A percentile compares a stretch with the other conserved stretches of the same genome.
Conservation (phyloP, 106 monocot species). For the Apostasia shenzhenica region DNA sequence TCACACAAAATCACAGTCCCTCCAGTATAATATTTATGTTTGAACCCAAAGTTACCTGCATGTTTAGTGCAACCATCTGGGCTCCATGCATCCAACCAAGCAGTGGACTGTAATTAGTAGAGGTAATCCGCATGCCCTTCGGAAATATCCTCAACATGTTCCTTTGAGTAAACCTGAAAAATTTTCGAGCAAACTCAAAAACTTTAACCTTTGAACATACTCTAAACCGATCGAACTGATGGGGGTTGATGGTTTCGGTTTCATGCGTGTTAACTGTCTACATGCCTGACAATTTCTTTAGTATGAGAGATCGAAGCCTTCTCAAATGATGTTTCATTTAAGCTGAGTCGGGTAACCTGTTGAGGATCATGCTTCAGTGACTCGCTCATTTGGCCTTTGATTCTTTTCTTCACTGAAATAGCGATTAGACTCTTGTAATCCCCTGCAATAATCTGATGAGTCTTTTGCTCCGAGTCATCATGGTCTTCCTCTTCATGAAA, state of each 20-base stretch:
- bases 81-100: slow-evolving; percentile 91
- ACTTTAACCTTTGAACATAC: background rate
- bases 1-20: no score
- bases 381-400: slow-evolving; percentile 23
- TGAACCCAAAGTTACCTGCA: slow-evolving; percentile 48
- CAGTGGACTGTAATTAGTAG: slow-evolving; percentile 81
- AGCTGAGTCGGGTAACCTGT: slow-evolving; percentile 59
- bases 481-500: slow-evolving; percentile 33
- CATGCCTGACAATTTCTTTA: slow-evolving; percentile 61
- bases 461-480: slow-evolving; percentile 25
- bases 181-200: background rate
- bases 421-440: slow-evolving; percentile 72
- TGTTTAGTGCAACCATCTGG: slow-evolving; percentile 91
- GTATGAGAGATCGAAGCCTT: slow-evolving; percentile 47
- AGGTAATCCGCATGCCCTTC: slow-evolving; percentile 51
- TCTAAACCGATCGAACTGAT: background rate
- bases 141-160: slow-evolving; percentile 82
- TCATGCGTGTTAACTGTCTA: no score
- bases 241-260: background rate
- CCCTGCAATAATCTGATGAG: slow-evolving; percentile 12
- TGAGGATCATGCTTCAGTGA: slow-evolving; percentile 46
- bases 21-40: no score
- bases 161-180: slow-evolving; percentile 68
- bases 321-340: slow-evolving; percentile 54
- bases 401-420: slow-evolving; percentile 55